phyloP scores from a whole-genome alignment of 805 yeast genomes.

The Wickerhamiella australiensis region DNA sequence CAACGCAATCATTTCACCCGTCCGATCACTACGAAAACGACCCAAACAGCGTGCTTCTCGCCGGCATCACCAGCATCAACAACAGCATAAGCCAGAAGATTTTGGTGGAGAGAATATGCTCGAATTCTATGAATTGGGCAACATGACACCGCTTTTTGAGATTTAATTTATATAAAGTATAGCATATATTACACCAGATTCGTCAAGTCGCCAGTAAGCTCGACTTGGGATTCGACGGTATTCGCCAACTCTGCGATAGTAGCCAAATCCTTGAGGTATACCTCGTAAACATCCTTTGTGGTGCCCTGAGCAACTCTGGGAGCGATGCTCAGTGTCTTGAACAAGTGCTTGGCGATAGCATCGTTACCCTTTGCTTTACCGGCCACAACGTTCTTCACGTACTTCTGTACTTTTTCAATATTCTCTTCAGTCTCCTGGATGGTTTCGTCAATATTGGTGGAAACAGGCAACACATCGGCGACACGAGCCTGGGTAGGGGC shows the following conservation, averaged over 20 bases:
- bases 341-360: constrained; percentile 53
- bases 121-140: constrained; percentile 21
- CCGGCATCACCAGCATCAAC: constrained; percentile 1
- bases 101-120: constrained; percentile 25
- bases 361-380: constrained; percentile 22
- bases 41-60: constrained; percentile 7
- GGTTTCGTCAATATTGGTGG: constrained; percentile 27
- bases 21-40: constrained; percentile 19
- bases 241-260: constrained; percentile 73
- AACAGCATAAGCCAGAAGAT: constrained; percentile 24
- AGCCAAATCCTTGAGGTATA: constrained; percentile 66
- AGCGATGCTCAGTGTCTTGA: constrained; percentile 33
- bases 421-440: constrained; percentile 30
- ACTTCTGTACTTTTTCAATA: constrained; percentile 31
- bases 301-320: constrained; percentile 37
- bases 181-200: constrained; percentile 32
- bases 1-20: constrained; percentile 25
- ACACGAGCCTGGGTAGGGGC: constrained; percentile 26
- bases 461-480: constrained; percentile 27
- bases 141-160: constrained; percentile 27
- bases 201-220: constrained; percentile 62
- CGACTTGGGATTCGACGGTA: constrained; percentile 75
- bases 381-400: constrained; percentile 24
- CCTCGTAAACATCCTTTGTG: constrained; percentile 49
- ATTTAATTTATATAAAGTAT: constrained; percentile 11